phyloP scores from a whole-genome alignment of 192 early-diverging fungal species.

The Coemansia sp. region DNA sequence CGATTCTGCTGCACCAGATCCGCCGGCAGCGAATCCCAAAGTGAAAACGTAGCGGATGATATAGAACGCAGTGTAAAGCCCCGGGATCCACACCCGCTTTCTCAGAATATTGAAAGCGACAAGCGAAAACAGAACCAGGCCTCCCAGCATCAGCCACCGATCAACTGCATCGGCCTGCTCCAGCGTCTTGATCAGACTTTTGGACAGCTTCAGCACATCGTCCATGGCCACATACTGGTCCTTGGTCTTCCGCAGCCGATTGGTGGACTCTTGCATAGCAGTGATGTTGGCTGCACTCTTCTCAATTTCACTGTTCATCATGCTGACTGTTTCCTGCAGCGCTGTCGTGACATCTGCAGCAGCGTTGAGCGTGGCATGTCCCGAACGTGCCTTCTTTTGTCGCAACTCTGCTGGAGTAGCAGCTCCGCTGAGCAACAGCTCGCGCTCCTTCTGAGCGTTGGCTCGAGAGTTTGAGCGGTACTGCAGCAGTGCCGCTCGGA shows the following conservation, averaged over 20 bases:
- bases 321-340: constrained; percentile 47
- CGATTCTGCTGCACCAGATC: neutral
- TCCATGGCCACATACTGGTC: constrained; percentile 34
- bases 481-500: constrained; percentile 32
- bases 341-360: constrained; percentile 48
- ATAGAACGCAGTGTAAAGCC: constrained; percentile 27
- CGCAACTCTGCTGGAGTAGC: constrained; percentile 46
- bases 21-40: neutral
- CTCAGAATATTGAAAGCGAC: constrained; percentile 49
- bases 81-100: constrained; percentile 51
- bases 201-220: constrained; percentile 36
- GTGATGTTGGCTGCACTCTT: constrained; percentile 45
- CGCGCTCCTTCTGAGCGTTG: constrained; percentile 29
- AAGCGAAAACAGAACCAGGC: constrained; percentile 34
- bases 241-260: constrained; percentile 24
- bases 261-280: constrained; percentile 41
- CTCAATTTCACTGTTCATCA: constrained; percentile 53
- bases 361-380: constrained; percentile 28
- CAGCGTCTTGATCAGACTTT: constrained; percentile 26
- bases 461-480: constrained; percentile 23
- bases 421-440: constrained; percentile 38
- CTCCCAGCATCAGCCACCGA: constrained; percentile 49
- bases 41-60: constrained; percentile 18
- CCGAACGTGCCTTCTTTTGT: constrained; percentile 32
- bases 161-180: constrained; percentile 48